phyloP scores from a whole-genome alignment of 2,329 filamentous ascomycete genomes.

The Chaetomiaceae sp. region DNA sequence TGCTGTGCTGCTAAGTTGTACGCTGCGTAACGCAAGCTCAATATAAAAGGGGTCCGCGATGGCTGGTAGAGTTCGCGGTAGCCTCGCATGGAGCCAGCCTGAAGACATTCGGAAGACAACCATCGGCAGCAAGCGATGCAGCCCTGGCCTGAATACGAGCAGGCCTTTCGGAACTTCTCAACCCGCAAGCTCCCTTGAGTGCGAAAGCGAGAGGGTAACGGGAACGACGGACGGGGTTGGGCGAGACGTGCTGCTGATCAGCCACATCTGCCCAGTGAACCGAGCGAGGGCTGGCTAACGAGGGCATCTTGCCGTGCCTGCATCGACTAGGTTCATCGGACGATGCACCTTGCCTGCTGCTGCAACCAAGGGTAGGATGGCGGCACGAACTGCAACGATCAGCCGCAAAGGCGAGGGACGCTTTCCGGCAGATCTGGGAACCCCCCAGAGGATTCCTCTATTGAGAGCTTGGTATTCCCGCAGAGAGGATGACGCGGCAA shows the following conservation, averaged over 20 bases:
- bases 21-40: slow-evolving; percentile 20
- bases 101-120: neutral
- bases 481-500: slow-evolving; percentile 26
- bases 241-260: neutral
- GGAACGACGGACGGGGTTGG: neutral
- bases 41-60: slow-evolving; percentile 13
- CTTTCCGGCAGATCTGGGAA: slow-evolving; percentile 27
- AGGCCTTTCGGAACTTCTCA: neutral
- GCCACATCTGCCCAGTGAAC: neutral
- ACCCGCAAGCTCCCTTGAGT: neutral
- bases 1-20: neutral
- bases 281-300: neutral
- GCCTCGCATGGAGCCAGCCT: slow-evolving; percentile 4
- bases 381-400: slow-evolving; percentile 12
- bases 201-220: neutral
- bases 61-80: slow-evolving; percentile 8
- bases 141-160: neutral
- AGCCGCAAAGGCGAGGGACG: slow-evolving; percentile 24
- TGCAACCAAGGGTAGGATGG: slow-evolving; percentile 12
- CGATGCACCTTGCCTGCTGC: neutral
- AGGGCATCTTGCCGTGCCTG: neutral
- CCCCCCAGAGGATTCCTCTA: slow-evolving; percentile 6
- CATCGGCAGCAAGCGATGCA: neutral
- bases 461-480: slow-evolving; percentile 19
- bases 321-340: neutral